Evolutionary conservation across 2,329 filamentous ascomycete species (phyloP), one percentile per base, ranked within the genome.

Genomic region (Alternaria arbusti): DNA sequence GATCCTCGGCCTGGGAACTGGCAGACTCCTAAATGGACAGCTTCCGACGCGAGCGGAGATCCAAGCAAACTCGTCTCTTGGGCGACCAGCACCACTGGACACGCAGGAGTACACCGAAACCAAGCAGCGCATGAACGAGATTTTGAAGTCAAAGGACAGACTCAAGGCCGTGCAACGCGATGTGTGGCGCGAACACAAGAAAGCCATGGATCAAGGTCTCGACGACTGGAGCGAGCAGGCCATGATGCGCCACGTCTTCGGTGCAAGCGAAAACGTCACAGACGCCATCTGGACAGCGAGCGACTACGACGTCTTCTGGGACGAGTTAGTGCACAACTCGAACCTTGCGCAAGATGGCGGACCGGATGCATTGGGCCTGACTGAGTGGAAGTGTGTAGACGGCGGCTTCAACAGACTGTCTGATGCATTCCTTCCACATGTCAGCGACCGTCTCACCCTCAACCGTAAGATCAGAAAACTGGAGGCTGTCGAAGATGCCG

Each of bases 291-390:
- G 40, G 57, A 59, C 57, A 28, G 30, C 47, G 25, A 54, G 32
- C 47, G 49, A 59, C 45, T 50, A 57, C 55, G 55, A 57, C 28
- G 28, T 57, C n/a, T 57, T 57, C 45, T 57, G 44, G 55, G 55
- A 57, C n/a, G 55, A 57, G 10, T 5, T 57, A 1, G 44, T 49
- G 12, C 55, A 57, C 28, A 57, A 57, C 55, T 57, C 55, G 2
- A 57, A 57, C 10, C 55, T 57, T 28, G 55, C 44, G 20, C 55
- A 49, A 28, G 45, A 40, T 20, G 55, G 44, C 20, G 44, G 44
- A 23, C 17, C 44, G 11, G 44, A 46, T 25, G 22, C 20, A n/a
- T 1, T 23, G 11, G 44, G 44, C 22, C 10, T 15, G 44, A 46
- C 20, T 15, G 44, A 46, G 7, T 46, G 44, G 44, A 46, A 15